phyloP scores from a whole-genome alignment of 2,329 filamentous ascomycete genomes.

The Hypoxylon sp. region DNA sequence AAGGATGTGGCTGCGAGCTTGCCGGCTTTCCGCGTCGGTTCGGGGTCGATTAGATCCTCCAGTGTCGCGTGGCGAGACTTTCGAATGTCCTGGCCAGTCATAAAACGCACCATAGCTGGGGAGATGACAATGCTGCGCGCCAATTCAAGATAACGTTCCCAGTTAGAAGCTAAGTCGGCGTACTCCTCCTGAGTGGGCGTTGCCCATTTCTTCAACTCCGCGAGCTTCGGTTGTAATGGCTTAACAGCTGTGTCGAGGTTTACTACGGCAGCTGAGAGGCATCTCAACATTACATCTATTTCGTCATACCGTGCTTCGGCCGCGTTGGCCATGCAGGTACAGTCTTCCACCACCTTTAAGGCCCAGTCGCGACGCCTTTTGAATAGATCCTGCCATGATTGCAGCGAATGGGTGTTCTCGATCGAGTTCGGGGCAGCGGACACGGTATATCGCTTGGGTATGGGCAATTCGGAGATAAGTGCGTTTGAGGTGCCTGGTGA shows the following conservation, averaged over 20 bases:
- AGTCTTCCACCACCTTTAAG: slow-evolving; percentile 76
- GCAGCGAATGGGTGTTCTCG: slow-evolving; percentile 81
- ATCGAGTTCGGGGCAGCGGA: slow-evolving; percentile 86
- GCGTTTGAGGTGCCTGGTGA: slow-evolving; percentile 62
- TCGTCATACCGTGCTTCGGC: slow-evolving; percentile 78
- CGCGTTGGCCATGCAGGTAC: slow-evolving; percentile 73
- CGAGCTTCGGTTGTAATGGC: slow-evolving; percentile 78
- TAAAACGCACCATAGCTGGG: slow-evolving; percentile 75
- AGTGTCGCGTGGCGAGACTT: slow-evolving; percentile 71
- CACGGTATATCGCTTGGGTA: slow-evolving; percentile 69
- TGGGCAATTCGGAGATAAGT: slow-evolving; percentile 64
- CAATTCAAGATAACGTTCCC: slow-evolving; percentile 78
- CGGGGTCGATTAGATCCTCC: slow-evolving; percentile 82
- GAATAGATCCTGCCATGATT: slow-evolving; percentile 92
- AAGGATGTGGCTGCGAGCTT: slow-evolving; percentile 72
- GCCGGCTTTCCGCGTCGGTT: slow-evolving; percentile 80
- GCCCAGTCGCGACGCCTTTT: slow-evolving; percentile 87
- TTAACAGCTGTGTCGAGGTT: slow-evolving; percentile 85
- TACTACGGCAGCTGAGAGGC: slow-evolving; percentile 85
- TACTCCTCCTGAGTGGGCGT: slow-evolving; percentile 78
- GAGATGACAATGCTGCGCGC: slow-evolving; percentile 76
- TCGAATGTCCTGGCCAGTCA: slow-evolving; percentile 66
- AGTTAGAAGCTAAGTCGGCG: slow-evolving; percentile 72
- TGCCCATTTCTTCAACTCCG: slow-evolving; percentile 79
- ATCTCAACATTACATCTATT: slow-evolving; percentile 82